Base-by-base conservation (phyloP, 345 rosid genomes). In the Passiflora organensis region DNA sequence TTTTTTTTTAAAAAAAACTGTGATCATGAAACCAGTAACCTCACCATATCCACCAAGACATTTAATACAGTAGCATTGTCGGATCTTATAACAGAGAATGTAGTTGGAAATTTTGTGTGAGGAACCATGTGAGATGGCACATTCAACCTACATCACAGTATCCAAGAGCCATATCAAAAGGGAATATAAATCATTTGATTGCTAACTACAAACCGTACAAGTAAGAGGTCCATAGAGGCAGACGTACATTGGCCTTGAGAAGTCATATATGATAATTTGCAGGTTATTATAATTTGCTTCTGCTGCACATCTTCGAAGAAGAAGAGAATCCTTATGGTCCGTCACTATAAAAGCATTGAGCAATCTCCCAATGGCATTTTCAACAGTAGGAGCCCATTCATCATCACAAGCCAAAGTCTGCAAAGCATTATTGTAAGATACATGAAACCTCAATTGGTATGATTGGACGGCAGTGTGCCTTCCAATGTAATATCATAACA, bases 281-380 rank as follows among this genome's bases (percentile, higher is more conserved):
- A 93, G 81, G 70, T 76, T 50, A 66, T 62, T 52, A 68, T 93
- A 93, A 44, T 67, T 68, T 43, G 84, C 89, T 56, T 86, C 91
- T 24, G 62, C 76, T 1, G 87, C 99, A 71, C 95, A 93, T 60
- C 68, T 49, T 78, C 87, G 78, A 46, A 93, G 79, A 63, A 67
- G 61, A 68, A 72, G 81, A 10, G 79, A 75, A 75, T 93, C 99
- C 62, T 65, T 77, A 62, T 89, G 96, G 65, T 80, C 77, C 34
- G 95, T 84, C 68, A 83, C 99, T 53, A 93, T 84, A 74, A 93
- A 93, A 68, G 96, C 96, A 77, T 93, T 93, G 22, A 89, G 80
- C 70, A 89, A 46, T 70, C 53, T 89, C 59, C 96, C 96, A 44
- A 93, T 52, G 39, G 99, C 95, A 75, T 77, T 79, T 68, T 93